Evolutionary conservation across 2,329 filamentous ascomycete genomes (phyloP).

Genomic region (Aureobasidium mangrovei): DNA sequence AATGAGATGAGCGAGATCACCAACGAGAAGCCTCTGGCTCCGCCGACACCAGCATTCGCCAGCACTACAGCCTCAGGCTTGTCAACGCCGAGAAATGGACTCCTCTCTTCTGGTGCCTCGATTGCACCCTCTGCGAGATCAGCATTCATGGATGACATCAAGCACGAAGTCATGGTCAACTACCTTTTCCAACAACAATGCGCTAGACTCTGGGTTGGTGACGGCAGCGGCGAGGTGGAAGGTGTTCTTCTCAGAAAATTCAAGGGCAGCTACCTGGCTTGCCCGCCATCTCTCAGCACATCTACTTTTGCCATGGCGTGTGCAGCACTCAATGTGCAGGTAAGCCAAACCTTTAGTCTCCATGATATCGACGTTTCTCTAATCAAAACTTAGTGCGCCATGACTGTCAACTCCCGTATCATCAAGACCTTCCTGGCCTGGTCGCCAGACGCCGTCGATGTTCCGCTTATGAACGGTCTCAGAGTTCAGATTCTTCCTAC

Average conservation of each 20-base stretch:
- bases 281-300: slow-evolving; percentile 54
- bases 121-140: slow-evolving; percentile 23
- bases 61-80: slow-evolving; percentile 26
- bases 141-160: slow-evolving; percentile 57
- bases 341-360: slow-evolving; percentile 29
- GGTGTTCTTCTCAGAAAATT: slow-evolving; percentile 64
- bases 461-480: slow-evolving; percentile 68
- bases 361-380: not conserved
- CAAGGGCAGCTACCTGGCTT: slow-evolving; percentile 62
- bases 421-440: slow-evolving; percentile 70
- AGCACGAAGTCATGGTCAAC: slow-evolving; percentile 76
- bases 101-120: slow-evolving; percentile 46
- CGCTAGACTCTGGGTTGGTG: slow-evolving; percentile 62
- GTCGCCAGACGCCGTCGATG: slow-evolving; percentile 63
- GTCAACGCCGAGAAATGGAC: slow-evolving; percentile 32
- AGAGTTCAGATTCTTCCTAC: slow-evolving; percentile 66
- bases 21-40: slow-evolving; percentile 31
- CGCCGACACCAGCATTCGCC: slow-evolving; percentile 12
- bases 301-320: slow-evolving; percentile 58
- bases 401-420: slow-evolving; percentile 72
- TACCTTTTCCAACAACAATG: slow-evolving; percentile 76
- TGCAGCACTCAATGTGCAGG: slow-evolving; percentile 61
- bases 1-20: slow-evolving; percentile 15
- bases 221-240: slow-evolving; percentile 58
- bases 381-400: slow-evolving; percentile 50